A percentile compares a stretch with the other conserved stretches of the same genome.
phyloP scores from a whole-genome alignment of 306 rosid genomes.

The Pyrus betulifolia region DNA sequence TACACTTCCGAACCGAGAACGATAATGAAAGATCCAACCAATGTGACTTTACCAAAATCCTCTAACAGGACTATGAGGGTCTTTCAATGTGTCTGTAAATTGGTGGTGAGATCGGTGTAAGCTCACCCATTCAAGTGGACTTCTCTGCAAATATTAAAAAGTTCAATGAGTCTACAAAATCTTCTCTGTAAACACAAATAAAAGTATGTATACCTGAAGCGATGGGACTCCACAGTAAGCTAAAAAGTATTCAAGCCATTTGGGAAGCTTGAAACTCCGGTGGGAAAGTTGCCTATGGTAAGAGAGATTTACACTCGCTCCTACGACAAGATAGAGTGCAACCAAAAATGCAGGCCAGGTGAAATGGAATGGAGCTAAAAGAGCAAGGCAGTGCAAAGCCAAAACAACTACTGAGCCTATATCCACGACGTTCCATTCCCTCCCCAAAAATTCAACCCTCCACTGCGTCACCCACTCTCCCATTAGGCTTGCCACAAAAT shows the following conservation, averaged over 20 bases:
- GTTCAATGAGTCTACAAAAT: not conserved
- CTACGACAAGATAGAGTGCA: constrained; percentile 50
- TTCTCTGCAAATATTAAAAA: constrained; percentile 41
- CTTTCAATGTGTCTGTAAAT: constrained; percentile 64
- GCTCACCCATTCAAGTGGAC: constrained; percentile 86
- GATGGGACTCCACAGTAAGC: constrained; percentile 75
- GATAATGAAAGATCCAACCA: constrained; percentile 71
- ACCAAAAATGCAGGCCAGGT: constrained; percentile 63
- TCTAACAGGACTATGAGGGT: constrained; percentile 80
- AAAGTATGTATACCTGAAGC: constrained; percentile 49
- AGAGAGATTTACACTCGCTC: constrained; percentile 69
- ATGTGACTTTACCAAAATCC: constrained; percentile 89
- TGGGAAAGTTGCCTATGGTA: constrained; percentile 55
- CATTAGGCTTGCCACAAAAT: not conserved
- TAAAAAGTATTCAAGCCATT: constrained; percentile 71
- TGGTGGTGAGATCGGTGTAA: constrained; percentile 83
- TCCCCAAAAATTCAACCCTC: constrained; percentile 32
- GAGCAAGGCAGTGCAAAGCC: constrained; percentile 45
- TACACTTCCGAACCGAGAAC: constrained; percentile 45
- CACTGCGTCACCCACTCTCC: not conserved
- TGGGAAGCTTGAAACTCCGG: constrained; percentile 53
- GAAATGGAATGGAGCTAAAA: constrained; percentile 73
- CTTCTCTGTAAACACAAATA: too few relatives aligned
- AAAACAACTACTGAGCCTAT: constrained; percentile 46
- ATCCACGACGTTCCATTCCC: constrained; percentile 68